Conservation (phyloP, 169 alveolate genomes). For the Cystoisospora suis region DNA sequence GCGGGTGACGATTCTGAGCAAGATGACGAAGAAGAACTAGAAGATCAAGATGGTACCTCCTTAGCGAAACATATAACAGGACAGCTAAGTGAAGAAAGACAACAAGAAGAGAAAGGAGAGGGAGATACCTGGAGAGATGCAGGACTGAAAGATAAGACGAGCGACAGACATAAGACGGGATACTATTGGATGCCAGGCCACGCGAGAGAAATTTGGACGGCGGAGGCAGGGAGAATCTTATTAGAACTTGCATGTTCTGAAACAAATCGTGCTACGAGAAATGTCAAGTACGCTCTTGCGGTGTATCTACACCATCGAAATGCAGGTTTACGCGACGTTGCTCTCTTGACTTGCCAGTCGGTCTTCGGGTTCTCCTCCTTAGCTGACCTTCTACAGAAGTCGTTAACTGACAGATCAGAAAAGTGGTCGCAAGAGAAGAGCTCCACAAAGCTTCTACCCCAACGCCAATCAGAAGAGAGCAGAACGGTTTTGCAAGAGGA, state of each 20-base stretch:
- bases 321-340: not conserved
- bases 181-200: not conserved
- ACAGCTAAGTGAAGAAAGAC: too few species aligned
- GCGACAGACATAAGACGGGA: too few species aligned
- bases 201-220: not conserved
- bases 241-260: too few species aligned
- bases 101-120: too few species aligned
- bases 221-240: too few species aligned
- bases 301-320: not conserved
- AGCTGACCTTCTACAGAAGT: constrained; percentile 20
- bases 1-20: too few species aligned
- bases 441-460: not conserved
- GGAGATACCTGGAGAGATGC: too few species aligned
- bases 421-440: not conserved
- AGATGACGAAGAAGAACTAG: too few species aligned
- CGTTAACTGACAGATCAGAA: not conserved
- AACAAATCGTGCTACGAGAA: too few species aligned
- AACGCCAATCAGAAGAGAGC: not conserved
- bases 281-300: not conserved
- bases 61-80: too few species aligned
- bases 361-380: constrained; percentile 61
- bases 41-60: too few species aligned
- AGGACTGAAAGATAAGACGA: too few species aligned
- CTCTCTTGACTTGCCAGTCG: not conserved
- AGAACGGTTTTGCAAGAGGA: not conserved